phyloP scores from a whole-genome alignment of 2,329 filamentous ascomycete genomes.

The Mycosphaerella arachidis region DNA sequence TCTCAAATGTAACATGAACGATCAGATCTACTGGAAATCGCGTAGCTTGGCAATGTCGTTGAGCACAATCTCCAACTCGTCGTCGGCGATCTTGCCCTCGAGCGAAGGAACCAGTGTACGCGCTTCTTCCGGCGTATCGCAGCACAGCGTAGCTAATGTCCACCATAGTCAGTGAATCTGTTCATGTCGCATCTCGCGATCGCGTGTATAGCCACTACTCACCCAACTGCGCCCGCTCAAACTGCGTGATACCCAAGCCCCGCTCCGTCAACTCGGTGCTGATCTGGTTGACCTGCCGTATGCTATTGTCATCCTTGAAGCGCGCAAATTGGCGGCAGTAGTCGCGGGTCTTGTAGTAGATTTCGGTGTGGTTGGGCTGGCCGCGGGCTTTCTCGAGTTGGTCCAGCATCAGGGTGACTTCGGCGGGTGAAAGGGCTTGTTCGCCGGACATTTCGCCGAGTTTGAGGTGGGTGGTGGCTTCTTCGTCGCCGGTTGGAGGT shows the following conservation, averaged over 20 bases:
- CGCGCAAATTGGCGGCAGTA: slow-evolving; percentile 93
- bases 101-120: slow-evolving; percentile 91
- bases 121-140: slow-evolving; percentile 88
- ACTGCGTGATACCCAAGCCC: slow-evolving; percentile 53
- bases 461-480: slow-evolving; percentile 73
- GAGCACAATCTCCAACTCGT: slow-evolving; percentile 79
- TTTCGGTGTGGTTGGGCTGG: slow-evolving; percentile 48
- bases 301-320: slow-evolving; percentile 93
- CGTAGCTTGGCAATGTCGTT: slow-evolving; percentile 84
- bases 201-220: slow-evolving; percentile 29
- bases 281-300: slow-evolving; percentile 64
- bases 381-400: slow-evolving; percentile 59
- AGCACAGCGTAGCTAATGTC: slow-evolving; percentile 75
- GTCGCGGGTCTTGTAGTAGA: slow-evolving; percentile 55
- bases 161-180: neutral
- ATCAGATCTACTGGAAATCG: slow-evolving; percentile 32
- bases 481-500: slow-evolving; percentile 72
- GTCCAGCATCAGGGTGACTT: slow-evolving; percentile 87
- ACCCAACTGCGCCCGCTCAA: slow-evolving; percentile 92
- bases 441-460: slow-evolving; percentile 93
- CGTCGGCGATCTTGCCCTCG: slow-evolving; percentile 83
- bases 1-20: neutral
- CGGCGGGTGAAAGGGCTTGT: slow-evolving; percentile 85
- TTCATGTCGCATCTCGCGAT: neutral
- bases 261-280: slow-evolving; percentile 53